Evolutionary conservation across 352 stramenopile genomes (phyloP), one percentile per base, ranked within the genome.

Genomic region (Phytophthora europaea): DNA sequence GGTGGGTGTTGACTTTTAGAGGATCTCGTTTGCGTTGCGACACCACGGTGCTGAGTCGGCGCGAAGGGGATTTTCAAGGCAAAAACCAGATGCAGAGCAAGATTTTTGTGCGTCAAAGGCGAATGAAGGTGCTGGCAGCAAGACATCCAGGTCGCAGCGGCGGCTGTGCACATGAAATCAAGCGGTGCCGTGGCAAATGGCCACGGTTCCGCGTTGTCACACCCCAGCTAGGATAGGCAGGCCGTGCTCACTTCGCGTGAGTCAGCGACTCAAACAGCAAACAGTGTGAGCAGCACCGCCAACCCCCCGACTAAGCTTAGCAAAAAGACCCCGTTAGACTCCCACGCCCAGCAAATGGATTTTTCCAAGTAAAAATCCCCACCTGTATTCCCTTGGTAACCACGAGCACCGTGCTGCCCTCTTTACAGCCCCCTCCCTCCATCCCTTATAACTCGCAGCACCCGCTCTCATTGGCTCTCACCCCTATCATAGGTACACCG

Each of bases 281-380:
- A 65, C 53, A 0, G 8, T n/a, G 22, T 15, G 31, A 15, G 10
- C 31, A 52, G 16, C 45, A 52, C 0, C 20, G 13, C 43, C 18
- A 54, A 45, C 1, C 48, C 7, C 33, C 0, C 58, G 53, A 70
- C 43, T 65, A n/a, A n/a, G n/a, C n/a, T n/a, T n/a, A 74, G 51
- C 43, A 70, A 74, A 74, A 74, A 31, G 8, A 22, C 43, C 20
- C 33, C 67, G 67, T 74, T 60, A 48, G 67, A 54, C 48, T 31
- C 20, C 48, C 48, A 70, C 67, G 47, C 51, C 5, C 10, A 18
- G 38, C n/a, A 33, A n/a, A 22, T 75, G 67, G 61, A 71, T 75
- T 71, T 65, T 75, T 36, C 20, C 26, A n/a, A 7, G 2, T 18
- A 20, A 63, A 10, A 34, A 10, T 4, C n/a, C 33, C 34, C n/a